Evolutionary conservation across 139 green algal genomes (phyloP).

Genomic region (Chlorella sorokiniana): DNA sequence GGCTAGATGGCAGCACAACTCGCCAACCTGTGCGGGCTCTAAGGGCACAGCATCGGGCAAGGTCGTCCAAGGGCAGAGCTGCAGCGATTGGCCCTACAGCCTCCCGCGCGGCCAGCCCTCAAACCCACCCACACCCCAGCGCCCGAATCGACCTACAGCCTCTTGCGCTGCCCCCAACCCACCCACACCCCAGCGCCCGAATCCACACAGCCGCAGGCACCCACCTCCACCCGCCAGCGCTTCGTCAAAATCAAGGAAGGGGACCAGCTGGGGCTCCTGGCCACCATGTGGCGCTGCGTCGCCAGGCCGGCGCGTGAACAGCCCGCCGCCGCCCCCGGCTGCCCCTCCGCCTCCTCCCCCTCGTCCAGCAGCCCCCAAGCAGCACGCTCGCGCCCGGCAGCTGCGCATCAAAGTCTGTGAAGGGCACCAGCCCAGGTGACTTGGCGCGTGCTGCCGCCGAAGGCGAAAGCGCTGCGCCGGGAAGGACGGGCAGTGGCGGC

Average conservation of each 20-base stretch:
- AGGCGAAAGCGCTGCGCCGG: background rate
- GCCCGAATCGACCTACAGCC: too few relatives aligned
- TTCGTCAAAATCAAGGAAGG: slow-evolving; percentile 32
- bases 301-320: background rate
- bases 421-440: slow-evolving; percentile 3
- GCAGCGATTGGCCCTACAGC: too few relatives aligned
- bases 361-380: slow-evolving; percentile 5
- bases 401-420: slow-evolving; percentile 9
- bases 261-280: background rate
- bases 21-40: too few relatives aligned
- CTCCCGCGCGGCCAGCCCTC: background rate
- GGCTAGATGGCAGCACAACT: background rate
- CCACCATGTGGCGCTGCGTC: background rate
- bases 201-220: too few relatives aligned
- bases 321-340: background rate
- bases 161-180: background rate
- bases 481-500: background rate
- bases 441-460: background rate
- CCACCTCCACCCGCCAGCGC: slow-evolving; percentile 7
- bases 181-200: too few relatives aligned
- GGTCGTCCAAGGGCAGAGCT: too few relatives aligned
- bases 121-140: too few relatives aligned
- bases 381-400: slow-evolving; percentile 14
- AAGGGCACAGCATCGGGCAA: too few relatives aligned
- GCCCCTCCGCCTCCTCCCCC: background rate